These are phyloP conservation scores for Neoboletus magnificus DNA, from an alignment of 768 basidiomycete genomes.

Conservation along the genomic window DNA sequence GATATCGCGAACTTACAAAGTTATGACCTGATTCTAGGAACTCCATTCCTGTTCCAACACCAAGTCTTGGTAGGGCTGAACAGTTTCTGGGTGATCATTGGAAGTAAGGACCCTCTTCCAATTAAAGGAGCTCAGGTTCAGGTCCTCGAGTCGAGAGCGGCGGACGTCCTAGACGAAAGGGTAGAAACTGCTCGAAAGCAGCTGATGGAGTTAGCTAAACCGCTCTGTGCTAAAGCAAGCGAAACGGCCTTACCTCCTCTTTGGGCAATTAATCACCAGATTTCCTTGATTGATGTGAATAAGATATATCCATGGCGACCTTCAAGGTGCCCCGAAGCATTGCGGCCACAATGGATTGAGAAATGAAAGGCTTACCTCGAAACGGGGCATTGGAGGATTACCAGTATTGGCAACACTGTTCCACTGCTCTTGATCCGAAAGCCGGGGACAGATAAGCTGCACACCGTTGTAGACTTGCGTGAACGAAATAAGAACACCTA, in stretches of 20 bases:
- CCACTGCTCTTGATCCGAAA: slow-evolving; percentile 6
- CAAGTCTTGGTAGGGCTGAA: too few species aligned
- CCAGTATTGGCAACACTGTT: neutral
- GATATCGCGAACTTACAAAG: too few species aligned
- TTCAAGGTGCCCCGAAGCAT: neutral
- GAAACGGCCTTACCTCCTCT: neutral
- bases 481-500: slow-evolving; percentile 17
- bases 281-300: neutral
- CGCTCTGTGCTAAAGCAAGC: neutral
- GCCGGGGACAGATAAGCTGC: neutral
- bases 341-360: neutral
- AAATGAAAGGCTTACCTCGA: neutral
- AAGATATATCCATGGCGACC: slow-evolving; percentile 1
- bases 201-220: neutral
- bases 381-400: neutral
- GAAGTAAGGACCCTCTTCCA: too few species aligned
- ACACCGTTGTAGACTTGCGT: neutral
- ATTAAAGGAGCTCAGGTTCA: neutral
- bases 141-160: neutral
- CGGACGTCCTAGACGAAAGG: accelerated
- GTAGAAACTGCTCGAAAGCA: accelerated
- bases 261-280: neutral
- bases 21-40: too few species aligned
- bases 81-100: too few species aligned
- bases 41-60: too few species aligned